Percentiles rank a stretch among this genome's conserved stretches.
Evolutionary conservation across 1,139 yeast genomes (phyloP).

Genomic region (Pichia sp.): DNA sequence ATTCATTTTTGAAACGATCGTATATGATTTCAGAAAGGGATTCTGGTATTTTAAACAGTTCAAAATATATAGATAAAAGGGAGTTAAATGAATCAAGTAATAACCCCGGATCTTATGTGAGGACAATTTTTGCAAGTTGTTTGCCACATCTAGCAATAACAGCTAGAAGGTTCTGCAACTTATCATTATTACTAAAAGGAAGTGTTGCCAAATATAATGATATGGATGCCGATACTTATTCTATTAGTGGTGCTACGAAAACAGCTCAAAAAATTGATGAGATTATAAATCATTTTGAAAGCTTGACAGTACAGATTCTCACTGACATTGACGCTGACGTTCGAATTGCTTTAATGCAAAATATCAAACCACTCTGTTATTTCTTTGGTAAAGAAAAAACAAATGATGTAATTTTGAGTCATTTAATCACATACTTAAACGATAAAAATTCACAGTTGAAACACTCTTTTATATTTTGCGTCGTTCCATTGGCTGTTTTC

Average conservation of each 20-base stretch:
- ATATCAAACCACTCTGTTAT: constrained; percentile 68
- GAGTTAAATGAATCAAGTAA: neutral
- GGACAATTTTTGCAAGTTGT: constrained; percentile 64
- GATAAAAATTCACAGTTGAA: constrained; percentile 66
- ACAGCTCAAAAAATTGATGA: constrained; percentile 26
- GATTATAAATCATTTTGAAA: constrained; percentile 48
- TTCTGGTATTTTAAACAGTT: neutral
- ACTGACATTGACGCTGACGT: constrained; percentile 66
- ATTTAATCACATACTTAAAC: constrained; percentile 82
- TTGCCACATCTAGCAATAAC: constrained; percentile 62
- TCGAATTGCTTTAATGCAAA: constrained; percentile 57
- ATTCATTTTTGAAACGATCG: constrained; percentile 34
- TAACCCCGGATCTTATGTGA: constrained; percentile 36
- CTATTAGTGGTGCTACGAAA: constrained; percentile 18
- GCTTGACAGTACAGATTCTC: constrained; percentile 53
- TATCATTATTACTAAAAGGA: constrained; percentile 51
- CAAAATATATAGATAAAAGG: neutral
- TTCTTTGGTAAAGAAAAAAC: constrained; percentile 84
- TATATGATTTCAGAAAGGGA: constrained; percentile 13
- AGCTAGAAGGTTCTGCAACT: constrained; percentile 57
- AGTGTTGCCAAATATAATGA: constrained; percentile 23
- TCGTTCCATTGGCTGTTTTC: constrained; percentile 70
- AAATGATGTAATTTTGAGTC: constrained; percentile 82
- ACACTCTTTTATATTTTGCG: constrained; percentile 63
- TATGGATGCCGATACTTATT: constrained; percentile 32